Base-by-base conservation (phyloP, 2,329 filamentous ascomycete genomes). In the Ophiostoma montium region DNA sequence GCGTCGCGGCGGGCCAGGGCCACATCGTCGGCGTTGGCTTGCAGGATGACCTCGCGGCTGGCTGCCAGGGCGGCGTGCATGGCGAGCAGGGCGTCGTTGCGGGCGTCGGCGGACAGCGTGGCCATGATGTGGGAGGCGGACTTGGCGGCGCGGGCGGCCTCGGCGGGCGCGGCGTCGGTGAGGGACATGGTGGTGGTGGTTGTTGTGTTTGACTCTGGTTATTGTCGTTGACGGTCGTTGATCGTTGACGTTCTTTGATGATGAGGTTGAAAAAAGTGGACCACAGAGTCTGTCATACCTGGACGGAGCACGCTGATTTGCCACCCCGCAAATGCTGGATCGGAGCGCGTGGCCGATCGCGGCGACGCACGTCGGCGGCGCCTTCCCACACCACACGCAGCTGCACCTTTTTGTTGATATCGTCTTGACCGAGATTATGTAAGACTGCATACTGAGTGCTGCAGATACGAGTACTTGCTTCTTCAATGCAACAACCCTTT, bases 21-120 rank as follows among this genome's bases (percentile, higher is more conserved):
- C 48, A 98, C 74, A 63, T 98, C 92, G 53, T 75, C 75, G 27
- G 81, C 81, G 68, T 98, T 98, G 53, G 92, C 92, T 38, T 81
- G 79, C 46, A 98, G 74, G 55, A 98, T 94, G 13, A 77, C 71
- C 51, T 85, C 75, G 63, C 80, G 84, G 46, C 82, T 76, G 8
- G 71, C 70, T 11, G 72, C 63, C 48, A 98, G 76, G n/a, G 82
- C 86, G 56, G 75, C 67, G 67, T 96, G 82, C 53, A 98, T 86
- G 27, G 82, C 77, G 44, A 83, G 85, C 54, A 98, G 72, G 44
- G 92, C 90, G 51, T 82, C 77, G 68, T 96, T 95, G 60, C 92
- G 83, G 21, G 82, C 82, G 36, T 74, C 67, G 35, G 78, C 77
- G 3, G 87, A 76, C 45, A 96, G 78, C 2, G 86, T 84, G 45